Conservation (phyloP, 805 yeast species). For the Hemisphaericaspora nanyangensis region DNA sequence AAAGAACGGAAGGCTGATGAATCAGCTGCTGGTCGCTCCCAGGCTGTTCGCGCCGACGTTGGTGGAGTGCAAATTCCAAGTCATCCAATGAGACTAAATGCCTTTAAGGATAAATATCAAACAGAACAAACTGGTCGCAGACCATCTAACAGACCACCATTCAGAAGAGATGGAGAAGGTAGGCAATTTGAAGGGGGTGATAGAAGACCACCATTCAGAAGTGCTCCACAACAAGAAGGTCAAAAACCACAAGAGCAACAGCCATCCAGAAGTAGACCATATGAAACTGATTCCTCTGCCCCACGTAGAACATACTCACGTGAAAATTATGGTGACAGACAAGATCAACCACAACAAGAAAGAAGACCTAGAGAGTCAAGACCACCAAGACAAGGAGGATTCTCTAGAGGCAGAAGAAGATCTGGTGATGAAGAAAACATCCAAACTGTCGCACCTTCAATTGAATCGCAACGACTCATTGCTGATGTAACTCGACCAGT, state of each 20-base stretch:
- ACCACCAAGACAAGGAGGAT: slow-evolving; percentile 2
- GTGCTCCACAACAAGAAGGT: not conserved
- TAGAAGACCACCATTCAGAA: not conserved
- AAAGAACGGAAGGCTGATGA: not conserved
- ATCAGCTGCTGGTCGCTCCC: not conserved
- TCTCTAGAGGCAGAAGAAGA: not conserved
- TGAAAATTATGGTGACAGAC: not conserved
- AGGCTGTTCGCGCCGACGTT: too few relatives aligned
- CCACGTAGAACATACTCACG: not conserved
- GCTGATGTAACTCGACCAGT: slow-evolving; percentile 5
- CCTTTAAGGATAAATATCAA: not conserved
- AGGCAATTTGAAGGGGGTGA: not conserved
- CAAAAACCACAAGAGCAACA: not conserved
- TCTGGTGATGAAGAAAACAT: not conserved
- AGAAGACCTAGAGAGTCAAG: slow-evolving; percentile 5
- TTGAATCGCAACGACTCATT: slow-evolving; percentile 6
- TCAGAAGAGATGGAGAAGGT: not conserved
- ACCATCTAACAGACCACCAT: not conserved
- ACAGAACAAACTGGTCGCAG: not conserved
- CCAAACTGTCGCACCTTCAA: slow-evolving; percentile 3
- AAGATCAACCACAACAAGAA: slow-evolving; percentile 1
- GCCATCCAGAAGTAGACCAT: not conserved
- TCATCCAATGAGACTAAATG: not conserved
- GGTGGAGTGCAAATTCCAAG: not conserved
- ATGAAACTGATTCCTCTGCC: not conserved